These are phyloP conservation scores for Sarcomyxa edulis DNA, from an alignment of 768 basidiomycete species.

Conservation along the genomic window DNA sequence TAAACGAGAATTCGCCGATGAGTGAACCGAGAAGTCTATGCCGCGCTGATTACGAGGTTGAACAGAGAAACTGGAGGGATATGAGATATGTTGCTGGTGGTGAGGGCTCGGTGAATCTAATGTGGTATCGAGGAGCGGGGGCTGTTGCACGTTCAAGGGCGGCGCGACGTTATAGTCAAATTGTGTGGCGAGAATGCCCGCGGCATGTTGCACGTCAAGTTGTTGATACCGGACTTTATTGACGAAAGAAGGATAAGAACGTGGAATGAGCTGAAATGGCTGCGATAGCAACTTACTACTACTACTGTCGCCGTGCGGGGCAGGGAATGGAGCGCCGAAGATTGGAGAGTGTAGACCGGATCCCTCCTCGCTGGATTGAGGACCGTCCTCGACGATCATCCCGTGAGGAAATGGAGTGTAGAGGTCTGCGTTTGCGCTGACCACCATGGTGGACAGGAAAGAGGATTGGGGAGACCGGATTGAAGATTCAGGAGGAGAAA, in stretches of 20 bases:
- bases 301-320: constrained; percentile 43
- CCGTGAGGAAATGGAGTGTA: constrained; percentile 50
- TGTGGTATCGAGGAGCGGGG: constrained; percentile 41
- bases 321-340: constrained; percentile 44
- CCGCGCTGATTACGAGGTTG: constrained; percentile 41
- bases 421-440: constrained; percentile 46
- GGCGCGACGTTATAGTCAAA: constrained; percentile 44
- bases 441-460: constrained; percentile 45
- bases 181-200: constrained; percentile 42
- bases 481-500: constrained; percentile 18
- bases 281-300: constrained; percentile 51
- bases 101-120: constrained; percentile 37
- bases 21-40: constrained; percentile 36
- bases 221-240: constrained; percentile 70
- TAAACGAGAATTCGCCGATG: constrained; percentile 36
- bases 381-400: constrained; percentile 56
- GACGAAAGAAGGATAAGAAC: constrained; percentile 30
- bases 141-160: constrained; percentile 37
- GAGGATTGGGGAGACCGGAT: too few species aligned
- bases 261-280: constrained; percentile 36
- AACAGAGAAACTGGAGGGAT: constrained; percentile 36
- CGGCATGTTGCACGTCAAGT: constrained; percentile 42
- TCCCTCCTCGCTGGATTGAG: constrained; percentile 71
- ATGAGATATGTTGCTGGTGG: constrained; percentile 31
- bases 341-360: constrained; percentile 73